phyloP scores from a whole-genome alignment of 2,329 filamentous ascomycete genomes.

The Nemania sp. region DNA sequence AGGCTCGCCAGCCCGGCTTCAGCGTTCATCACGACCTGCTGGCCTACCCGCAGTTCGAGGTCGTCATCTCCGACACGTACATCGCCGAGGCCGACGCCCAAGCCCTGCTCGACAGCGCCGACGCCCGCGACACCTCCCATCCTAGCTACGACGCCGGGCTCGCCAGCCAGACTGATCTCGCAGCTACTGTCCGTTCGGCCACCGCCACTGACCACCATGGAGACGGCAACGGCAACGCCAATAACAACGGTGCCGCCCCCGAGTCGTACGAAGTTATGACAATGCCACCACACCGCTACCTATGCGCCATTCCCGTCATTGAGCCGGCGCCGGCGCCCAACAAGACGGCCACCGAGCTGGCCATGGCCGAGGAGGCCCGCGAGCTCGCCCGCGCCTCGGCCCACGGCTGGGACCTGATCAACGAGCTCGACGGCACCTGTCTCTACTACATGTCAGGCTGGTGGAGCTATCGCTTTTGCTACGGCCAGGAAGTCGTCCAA shows the following conservation, averaged over 20 bases:
- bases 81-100: conserved; percentile 72
- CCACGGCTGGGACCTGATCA: conserved; percentile 78
- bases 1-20: conserved; percentile 63
- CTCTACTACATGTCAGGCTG: conserved; percentile 83
- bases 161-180: conserved; percentile 38
- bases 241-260: conserved; percentile 37
- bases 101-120: conserved; percentile 57
- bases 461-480: conserved; percentile 97
- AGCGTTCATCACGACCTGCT: conserved; percentile 88
- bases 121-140: conserved; percentile 42
- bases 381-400: conserved; percentile 77
- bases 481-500: conserved; percentile 83
- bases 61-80: conserved; percentile 73
- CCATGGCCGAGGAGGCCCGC: conserved; percentile 74
- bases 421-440: conserved; percentile 76
- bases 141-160: conserved; percentile 41
- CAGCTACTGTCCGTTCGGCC: conserved; percentile 32
- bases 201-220: conserved; percentile 35
- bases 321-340: conserved; percentile 59
- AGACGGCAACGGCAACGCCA: conserved; percentile 37
- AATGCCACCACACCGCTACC: conserved; percentile 69
- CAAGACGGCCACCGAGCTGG: conserved; percentile 67
- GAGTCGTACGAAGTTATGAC: conserved; percentile 74
- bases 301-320: conserved; percentile 82
- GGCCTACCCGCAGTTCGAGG: conserved; percentile 86